phyloP scores from a whole-genome alignment of 1,139 yeast genomes.

The Geotrichum carabidarum region DNA sequence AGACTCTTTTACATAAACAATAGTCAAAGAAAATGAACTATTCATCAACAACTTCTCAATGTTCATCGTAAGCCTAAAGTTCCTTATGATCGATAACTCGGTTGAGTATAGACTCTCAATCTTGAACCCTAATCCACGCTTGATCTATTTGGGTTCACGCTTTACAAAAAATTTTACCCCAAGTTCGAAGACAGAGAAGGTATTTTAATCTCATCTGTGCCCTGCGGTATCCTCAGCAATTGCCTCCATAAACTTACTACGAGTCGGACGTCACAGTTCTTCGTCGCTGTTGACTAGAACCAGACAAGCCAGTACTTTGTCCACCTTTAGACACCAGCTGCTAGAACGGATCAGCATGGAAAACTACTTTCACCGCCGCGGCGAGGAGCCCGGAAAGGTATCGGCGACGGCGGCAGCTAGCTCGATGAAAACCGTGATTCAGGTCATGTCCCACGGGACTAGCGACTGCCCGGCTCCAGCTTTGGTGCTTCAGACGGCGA shows the following conservation, averaged over 20 bases:
- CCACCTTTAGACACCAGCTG: background rate
- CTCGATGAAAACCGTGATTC: constrained; percentile 28
- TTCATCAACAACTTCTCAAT: no score
- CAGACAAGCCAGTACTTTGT: background rate
- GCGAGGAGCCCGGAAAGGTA: background rate
- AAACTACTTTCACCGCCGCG: constrained; percentile 6
- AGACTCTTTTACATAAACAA: no score
- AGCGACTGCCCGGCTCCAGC: constrained; percentile 59
- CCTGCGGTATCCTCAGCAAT: constrained; percentile 1
- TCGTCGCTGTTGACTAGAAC: constrained; percentile 9
- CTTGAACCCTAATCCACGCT: no score
- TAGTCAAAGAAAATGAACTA: no score
- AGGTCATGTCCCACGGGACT: constrained; percentile 50
- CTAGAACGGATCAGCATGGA: background rate
- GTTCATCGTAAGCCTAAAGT: no score
- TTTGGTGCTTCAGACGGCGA: constrained; percentile 46
- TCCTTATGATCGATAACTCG: no score
- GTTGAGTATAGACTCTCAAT: no score
- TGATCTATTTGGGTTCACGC: no score
- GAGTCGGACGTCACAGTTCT: constrained; percentile 7
- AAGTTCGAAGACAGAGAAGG: no score
- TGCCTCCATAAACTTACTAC: background rate
- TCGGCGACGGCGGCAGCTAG: constrained; percentile 10
- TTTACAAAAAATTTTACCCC: no score
- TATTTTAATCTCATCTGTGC: no score